Evolutionary conservation across 257 asterid species (phyloP).

Genomic region (Striga asiatica): DNA sequence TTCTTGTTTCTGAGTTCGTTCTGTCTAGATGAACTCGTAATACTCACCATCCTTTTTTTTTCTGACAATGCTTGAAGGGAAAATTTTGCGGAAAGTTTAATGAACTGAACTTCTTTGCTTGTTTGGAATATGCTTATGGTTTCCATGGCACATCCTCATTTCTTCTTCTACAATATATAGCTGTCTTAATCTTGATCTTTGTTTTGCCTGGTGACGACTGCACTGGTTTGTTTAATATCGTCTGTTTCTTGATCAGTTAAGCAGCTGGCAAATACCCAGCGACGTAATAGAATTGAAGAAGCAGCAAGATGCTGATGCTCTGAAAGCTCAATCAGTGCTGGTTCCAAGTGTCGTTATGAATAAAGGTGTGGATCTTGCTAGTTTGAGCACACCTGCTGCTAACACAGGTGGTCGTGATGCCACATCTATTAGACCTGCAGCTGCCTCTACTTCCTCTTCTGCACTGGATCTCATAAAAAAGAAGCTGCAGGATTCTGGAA

Average conservation of each 20-base stretch:
- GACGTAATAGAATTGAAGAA: constrained; percentile 69
- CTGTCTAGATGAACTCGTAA: not conserved
- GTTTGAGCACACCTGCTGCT: constrained; percentile 86
- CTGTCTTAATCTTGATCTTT: not conserved
- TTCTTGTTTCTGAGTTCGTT: constrained; percentile 5
- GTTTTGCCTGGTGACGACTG: not conserved
- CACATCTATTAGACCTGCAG: constrained; percentile 44
- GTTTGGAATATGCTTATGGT: not conserved
- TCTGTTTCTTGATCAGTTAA: constrained; percentile 44
- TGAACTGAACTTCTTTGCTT: no score
- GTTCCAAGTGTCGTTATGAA: constrained; percentile 38
- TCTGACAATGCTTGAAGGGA: not conserved
- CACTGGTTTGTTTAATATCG: constrained; percentile 7
- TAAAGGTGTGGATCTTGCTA: constrained; percentile 52
- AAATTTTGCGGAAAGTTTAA: no score
- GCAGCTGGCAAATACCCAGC: constrained; percentile 96
- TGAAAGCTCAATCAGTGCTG: constrained; percentile 39
- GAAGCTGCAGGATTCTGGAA: constrained; percentile 93
- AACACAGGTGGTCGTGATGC: constrained; percentile 97
- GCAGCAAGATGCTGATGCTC: constrained; percentile 61
- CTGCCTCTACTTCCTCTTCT: constrained; percentile 48
- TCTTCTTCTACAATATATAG: not conserved
- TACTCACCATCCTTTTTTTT: not conserved
- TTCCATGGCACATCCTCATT: not conserved
- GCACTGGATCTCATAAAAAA: constrained; percentile 94